Evolutionary conservation across 148 eudicot species (phyloP).

Genomic region (Amaranthus hypochondriacus): DNA sequence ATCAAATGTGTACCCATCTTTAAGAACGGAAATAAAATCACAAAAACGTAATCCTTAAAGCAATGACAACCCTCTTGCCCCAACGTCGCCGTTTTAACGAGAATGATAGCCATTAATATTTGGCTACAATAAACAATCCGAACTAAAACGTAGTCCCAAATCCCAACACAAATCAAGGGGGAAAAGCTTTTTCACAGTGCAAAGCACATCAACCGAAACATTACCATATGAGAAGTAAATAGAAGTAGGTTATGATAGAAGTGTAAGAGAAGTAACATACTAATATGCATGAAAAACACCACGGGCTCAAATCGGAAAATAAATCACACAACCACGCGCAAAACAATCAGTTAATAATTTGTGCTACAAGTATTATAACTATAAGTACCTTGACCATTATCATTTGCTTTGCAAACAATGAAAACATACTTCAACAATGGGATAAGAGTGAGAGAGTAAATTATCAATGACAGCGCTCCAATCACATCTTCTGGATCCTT

Average conservation of each 20-base stretch:
- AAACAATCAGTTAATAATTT: constrained; percentile 2
- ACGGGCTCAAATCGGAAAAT: not conserved
- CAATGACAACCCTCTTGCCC: not conserved
- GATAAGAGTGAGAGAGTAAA: constrained; percentile 88
- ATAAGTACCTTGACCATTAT: constrained; percentile 83
- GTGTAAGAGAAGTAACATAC: not conserved
- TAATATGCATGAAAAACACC: not conserved
- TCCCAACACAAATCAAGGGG: too few species aligned
- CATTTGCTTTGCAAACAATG: constrained; percentile 87
- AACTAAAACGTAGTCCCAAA: too few species aligned
- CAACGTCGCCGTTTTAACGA: too few species aligned
- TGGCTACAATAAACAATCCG: too few species aligned
- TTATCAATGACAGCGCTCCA: constrained; percentile 93
- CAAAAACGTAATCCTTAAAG: not conserved
- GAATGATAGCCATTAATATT: too few species aligned
- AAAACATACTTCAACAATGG: constrained; percentile 90
- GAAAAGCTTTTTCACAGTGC: too few species aligned
- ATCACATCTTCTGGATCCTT: constrained; percentile 68
- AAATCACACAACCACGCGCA: not conserved
- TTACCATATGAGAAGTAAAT: too few species aligned
- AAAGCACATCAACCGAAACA: too few species aligned
- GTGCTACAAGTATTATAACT: constrained; percentile 3
- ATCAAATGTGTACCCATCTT: not conserved
- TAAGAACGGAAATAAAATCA: not conserved
- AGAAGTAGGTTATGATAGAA: not conserved